phyloP scores from a whole-genome alignment of 495 filamentous ascomycete genomes.

The Amorphotheca resinae region DNA sequence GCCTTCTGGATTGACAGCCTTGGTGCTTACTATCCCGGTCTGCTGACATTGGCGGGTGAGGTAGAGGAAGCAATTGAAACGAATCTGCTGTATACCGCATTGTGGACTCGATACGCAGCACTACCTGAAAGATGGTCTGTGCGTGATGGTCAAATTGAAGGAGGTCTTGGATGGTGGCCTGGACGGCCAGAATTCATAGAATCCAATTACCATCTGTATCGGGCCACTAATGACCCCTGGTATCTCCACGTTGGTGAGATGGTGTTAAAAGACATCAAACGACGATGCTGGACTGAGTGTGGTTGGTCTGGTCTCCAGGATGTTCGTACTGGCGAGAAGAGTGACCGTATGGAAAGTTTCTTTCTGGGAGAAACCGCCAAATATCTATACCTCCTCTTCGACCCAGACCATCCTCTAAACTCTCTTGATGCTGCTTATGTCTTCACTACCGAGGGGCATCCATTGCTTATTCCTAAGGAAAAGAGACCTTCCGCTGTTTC shows the following conservation, averaged over 20 bases:
- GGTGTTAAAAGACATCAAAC: conserved; percentile 76
- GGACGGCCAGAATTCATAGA: conserved; percentile 93
- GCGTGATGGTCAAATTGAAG: conserved; percentile 71
- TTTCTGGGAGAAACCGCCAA: conserved; percentile 94
- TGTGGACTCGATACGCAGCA: conserved; percentile 89
- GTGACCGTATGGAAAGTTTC: conserved; percentile 98
- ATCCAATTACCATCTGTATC: conserved; percentile 85
- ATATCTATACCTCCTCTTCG: conserved; percentile 85
- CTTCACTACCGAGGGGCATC: conserved; percentile 93
- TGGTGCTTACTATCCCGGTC: conserved; percentile 85
- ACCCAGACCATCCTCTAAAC: conserved; percentile 77
- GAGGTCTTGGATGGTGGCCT: conserved; percentile 85
- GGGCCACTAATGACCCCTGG: conserved; percentile 91
- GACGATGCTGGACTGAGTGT: conserved; percentile 85
- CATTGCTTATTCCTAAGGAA: conserved; percentile 66
- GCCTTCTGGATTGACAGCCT: conserved; percentile 94
- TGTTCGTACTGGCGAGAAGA: conserved; percentile 76
- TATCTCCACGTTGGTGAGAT: conserved; percentile 94
- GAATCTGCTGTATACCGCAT: conserved; percentile 76
- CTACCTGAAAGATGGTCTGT: conserved; percentile 91
- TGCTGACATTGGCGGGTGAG: conserved; percentile 77
- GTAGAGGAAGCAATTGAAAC: conserved; percentile 82
- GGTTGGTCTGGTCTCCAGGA: conserved; percentile 95
- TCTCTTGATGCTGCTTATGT: conserved; percentile 75
- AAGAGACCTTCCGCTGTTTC: not conserved